Evolutionary conservation across 1,139 yeast genomes (phyloP), one percentile per base, ranked within the genome.

Genomic region (Saccharomyces hybrid): DNA sequence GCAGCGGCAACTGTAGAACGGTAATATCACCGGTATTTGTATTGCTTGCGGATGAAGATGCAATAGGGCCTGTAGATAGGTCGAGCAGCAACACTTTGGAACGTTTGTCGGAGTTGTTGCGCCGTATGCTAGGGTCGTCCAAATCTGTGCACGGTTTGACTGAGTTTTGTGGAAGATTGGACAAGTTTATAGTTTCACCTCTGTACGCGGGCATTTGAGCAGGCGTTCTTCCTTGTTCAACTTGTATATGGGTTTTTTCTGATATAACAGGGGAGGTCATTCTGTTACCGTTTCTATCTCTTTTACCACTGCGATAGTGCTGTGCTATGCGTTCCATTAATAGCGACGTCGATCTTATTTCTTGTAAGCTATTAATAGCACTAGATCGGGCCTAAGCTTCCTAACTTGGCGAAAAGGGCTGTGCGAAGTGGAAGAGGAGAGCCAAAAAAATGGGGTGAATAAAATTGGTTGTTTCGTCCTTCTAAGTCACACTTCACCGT

Each of bases 1-100:
- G 95, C 25, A 86, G 48, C 16, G 44, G 44, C 5, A 38, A 9
- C 44, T 11, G 25, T 11, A 38, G 8, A 38, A 38, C 8, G 5
- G 44, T 38, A 8, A 38, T 38, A 38, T 38, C 44, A 5, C 25
- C 11, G 25, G 26, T 6, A 16, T 38, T 38, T 38, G 44, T 4
- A 38, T 38, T 38, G 11, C 11, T 13, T 38, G 5, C 6, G 8
- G 6, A 38, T 38, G 44, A 16, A 13, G 25, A 9, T 4, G 44
- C 5, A 4, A 4, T 38, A 16, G 44, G 44, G 3, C 44, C 44
- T 4, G 44, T 11, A 5, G 25, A 38, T 38, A 38, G 25, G 3
- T 38, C 44, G 4, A 38, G 25, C 25, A 38, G 44, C 25, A 38
- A n/a, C 25, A 38, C 25, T 8, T 38, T 38, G 6, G 44, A 16